These are phyloP conservation scores for Fagus sylvatica DNA, from an alignment of 306 rosid species.

Conservation along the genomic window DNA sequence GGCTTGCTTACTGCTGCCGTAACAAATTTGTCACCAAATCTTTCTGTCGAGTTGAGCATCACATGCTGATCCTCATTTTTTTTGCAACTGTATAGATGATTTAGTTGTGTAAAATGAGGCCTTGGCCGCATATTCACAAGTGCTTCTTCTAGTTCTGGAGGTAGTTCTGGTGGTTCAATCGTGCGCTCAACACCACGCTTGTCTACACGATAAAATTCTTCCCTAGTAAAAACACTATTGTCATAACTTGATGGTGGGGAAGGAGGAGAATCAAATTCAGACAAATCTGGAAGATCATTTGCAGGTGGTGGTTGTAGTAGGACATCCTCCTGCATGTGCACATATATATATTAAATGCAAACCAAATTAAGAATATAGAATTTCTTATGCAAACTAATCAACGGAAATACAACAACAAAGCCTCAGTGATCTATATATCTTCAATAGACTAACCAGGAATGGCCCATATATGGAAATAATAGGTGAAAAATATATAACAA, in stretches of 20 bases:
- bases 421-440: neutral
- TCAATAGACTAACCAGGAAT: neutral
- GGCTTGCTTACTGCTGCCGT: constrained; percentile 60
- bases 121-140: constrained; percentile 19
- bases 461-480: neutral
- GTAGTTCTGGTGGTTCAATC: constrained; percentile 68
- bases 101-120: constrained; percentile 50
- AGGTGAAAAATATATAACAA: neutral
- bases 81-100: constrained; percentile 69
- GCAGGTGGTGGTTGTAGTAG: constrained; percentile 35
- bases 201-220: constrained; percentile 29
- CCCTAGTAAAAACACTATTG: constrained; percentile 46
- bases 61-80: constrained; percentile 44
- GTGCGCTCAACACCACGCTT: constrained; percentile 27
- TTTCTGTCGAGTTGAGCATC: constrained; percentile 59
- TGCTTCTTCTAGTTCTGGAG: constrained; percentile 59
- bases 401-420: neutral
- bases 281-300: constrained; percentile 32
- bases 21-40: constrained; percentile 57
- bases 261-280: constrained; percentile 54
- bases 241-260: constrained; percentile 86
- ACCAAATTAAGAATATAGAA: constrained; percentile 1
- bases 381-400: neutral
- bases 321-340: constrained; percentile 46
- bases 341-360: neutral